phyloP scores from a whole-genome alignment of 1,139 yeast species.

The Keqinozyma sinolaborantium region DNA sequence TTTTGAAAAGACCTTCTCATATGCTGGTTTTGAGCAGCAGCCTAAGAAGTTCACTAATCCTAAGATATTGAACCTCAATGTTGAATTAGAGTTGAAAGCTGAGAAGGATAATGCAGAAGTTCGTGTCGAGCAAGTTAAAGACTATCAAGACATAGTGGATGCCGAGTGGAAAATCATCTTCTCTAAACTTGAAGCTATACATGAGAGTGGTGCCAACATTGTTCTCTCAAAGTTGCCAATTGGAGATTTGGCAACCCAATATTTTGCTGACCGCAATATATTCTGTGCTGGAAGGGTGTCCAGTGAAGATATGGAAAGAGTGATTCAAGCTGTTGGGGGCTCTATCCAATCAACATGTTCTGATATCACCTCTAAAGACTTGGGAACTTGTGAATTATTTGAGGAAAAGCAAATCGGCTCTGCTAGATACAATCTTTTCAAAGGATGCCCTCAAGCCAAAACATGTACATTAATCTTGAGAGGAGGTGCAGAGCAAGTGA shows the following conservation, averaged over 20 bases:
- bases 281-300: conserved; percentile 98
- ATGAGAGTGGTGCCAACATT: conserved; percentile 83
- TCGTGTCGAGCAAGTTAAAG: conserved; percentile 87
- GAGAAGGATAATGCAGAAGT: conserved; percentile 99
- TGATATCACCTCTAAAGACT: conserved; percentile 61
- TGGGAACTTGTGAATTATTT: conserved; percentile 82
- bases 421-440: conserved; percentile 88
- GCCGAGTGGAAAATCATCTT: conserved; percentile 97
- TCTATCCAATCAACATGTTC: conserved; percentile 83
- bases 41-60: conserved; percentile 83
- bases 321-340: conserved; percentile 93
- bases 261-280: conserved; percentile 91
- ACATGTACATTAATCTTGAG: conserved; percentile 91
- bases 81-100: conserved; percentile 94
- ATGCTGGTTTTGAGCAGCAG: conserved; percentile 98
- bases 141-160: conserved; percentile 94
- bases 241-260: conserved; percentile 98
- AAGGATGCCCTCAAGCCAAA: conserved; percentile 88
- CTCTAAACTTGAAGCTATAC: conserved; percentile 79
- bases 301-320: conserved; percentile 86
- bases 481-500: conserved; percentile 98
- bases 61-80: conserved; percentile 78
- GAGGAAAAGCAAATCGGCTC: conserved; percentile 96
- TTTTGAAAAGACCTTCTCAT: conserved; percentile 92
- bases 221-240: conserved; percentile 93